phyloP scores from a whole-genome alignment of 257 asterid genomes.

The Gentiana dahurica region DNA sequence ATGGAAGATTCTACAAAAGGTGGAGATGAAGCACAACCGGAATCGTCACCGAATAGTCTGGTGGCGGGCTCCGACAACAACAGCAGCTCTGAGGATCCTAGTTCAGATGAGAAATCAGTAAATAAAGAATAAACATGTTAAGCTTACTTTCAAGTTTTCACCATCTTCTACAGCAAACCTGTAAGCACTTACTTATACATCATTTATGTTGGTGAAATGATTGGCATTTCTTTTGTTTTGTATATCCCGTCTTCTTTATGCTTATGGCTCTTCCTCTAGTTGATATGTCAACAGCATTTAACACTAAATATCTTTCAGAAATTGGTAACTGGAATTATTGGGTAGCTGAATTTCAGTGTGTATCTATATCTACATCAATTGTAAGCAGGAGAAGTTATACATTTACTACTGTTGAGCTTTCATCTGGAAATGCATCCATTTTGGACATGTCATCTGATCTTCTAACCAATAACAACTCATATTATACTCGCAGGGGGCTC shows the following conservation, averaged over 20 bases:
- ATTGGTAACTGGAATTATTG: background rate
- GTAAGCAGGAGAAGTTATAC: background rate
- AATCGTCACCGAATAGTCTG: slow-evolving; percentile 19
- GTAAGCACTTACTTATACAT: slow-evolving; percentile 1
- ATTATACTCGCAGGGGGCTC: too few species aligned
- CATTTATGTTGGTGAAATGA: slow-evolving; percentile 1
- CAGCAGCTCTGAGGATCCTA: slow-evolving; percentile 29
- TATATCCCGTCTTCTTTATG: background rate
- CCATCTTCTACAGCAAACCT: background rate
- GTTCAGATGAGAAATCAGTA: slow-evolving; percentile 19
- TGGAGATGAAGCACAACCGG: slow-evolving; percentile 18
- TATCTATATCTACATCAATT: background rate
- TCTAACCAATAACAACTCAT: too few species aligned
- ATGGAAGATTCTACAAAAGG: slow-evolving; percentile 26
- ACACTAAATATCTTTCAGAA: too few species aligned
- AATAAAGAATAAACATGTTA: slow-evolving; percentile 12
- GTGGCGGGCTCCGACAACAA: slow-evolving; percentile 20
- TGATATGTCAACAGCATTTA: background rate
- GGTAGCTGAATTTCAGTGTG: background rate
- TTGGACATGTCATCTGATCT: too few species aligned
- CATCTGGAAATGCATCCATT: too few species aligned
- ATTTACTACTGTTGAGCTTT: background rate
- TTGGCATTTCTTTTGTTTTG: background rate
- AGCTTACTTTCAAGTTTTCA: background rate
- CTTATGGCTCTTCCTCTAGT: background rate